Conservation (phyloP, 805 yeast species). For the Blastobotrys attinorum region DNA sequence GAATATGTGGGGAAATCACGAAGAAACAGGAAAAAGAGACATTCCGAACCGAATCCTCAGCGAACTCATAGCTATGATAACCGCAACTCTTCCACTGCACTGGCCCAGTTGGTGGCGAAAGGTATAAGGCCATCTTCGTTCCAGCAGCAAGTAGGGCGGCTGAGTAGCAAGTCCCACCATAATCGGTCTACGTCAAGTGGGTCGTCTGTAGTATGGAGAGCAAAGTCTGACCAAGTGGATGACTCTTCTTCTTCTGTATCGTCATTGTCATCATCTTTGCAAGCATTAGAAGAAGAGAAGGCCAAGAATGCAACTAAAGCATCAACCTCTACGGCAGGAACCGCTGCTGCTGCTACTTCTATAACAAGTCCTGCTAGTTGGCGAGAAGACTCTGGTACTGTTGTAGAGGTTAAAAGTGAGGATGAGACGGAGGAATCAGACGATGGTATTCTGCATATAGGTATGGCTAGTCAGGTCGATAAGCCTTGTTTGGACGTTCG, state of each 20-base stretch:
- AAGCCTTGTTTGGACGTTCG: not conserved
- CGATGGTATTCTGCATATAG: constrained; percentile 11
- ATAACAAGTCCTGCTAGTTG: no score
- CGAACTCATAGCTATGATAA: constrained; percentile 9
- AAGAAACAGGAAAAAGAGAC: not conserved
- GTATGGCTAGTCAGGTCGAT: constrained; percentile 3
- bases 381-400: not conserved
- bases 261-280: not conserved
- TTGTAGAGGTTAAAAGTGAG: not conserved
- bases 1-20: not conserved
- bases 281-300: not conserved
- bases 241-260: not conserved
- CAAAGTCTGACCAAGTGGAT: not conserved
- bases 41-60: not conserved
- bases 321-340: not conserved
- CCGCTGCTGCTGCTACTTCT: not conserved
- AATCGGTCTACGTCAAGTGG: not conserved
- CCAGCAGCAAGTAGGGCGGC: not conserved
- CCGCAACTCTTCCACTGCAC: constrained; percentile 9
- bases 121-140: not conserved
- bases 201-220: not conserved
- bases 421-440: constrained; percentile 2
- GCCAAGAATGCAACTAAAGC: not conserved
- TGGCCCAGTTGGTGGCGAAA: constrained; percentile 1
- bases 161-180: no score